These are phyloP conservation scores for Tilletia indica DNA, from an alignment of 1,284 basidiomycete species.

Conservation along the genomic window DNA sequence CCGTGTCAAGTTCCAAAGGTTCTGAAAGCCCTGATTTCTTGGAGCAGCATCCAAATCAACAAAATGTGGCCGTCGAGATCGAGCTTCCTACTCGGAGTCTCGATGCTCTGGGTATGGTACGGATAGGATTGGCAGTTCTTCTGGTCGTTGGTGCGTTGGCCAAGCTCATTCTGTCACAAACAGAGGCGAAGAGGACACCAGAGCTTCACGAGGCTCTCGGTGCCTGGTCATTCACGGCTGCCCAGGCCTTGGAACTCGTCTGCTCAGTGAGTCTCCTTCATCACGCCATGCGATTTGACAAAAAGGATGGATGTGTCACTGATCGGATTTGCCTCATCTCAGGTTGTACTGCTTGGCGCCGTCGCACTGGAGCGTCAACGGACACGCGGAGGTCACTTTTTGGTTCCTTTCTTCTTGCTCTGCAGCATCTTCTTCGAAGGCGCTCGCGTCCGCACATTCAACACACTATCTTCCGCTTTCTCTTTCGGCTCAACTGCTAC, in stretches of 20 bases:
- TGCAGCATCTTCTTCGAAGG: constrained; percentile 8
- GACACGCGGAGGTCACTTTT: constrained; percentile 5
- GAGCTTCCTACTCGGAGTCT: neutral
- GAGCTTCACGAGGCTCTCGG: neutral
- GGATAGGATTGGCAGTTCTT: neutral
- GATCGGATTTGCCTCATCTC: too few species aligned
- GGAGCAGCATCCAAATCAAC: too few species aligned
- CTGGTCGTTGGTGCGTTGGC: neutral
- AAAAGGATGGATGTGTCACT: too few species aligned
- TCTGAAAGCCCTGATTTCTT: too few species aligned
- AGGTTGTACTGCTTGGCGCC: neutral
- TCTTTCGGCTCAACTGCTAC: neutral
- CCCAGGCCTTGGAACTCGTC: neutral
- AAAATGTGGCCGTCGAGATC: neutral
- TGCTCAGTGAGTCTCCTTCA: neutral
- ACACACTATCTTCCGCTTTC: neutral
- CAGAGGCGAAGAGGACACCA: neutral
- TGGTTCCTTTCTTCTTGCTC: constrained; percentile 8
- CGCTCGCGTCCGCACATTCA: constrained; percentile 10
- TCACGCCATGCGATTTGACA: neutral
- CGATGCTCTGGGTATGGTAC: neutral
- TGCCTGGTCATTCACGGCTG: neutral
- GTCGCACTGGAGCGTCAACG: neutral
- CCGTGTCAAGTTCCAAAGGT: neutral
- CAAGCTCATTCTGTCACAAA: neutral